Evolutionary conservation across 1,284 basidiomycete genomes (phyloP), one percentile per base, ranked within the genome.

Genomic region (Porodaedalea pini): DNA sequence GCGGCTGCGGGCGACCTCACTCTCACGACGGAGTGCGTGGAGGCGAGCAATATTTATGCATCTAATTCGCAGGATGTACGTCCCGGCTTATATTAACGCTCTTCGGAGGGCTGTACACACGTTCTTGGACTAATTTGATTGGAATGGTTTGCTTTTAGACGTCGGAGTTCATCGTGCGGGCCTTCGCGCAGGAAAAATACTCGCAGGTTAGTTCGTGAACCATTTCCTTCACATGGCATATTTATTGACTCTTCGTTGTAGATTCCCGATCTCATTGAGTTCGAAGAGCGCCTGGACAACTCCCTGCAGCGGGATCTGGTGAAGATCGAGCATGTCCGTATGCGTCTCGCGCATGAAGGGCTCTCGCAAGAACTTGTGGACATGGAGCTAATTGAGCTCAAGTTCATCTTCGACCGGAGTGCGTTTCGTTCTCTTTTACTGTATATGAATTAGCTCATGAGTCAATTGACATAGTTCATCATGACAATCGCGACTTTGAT

Each of bases 331-430:
- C 83, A 90, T 66, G 79, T 91, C 43, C 81, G 90, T 53, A 91
- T 92, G 85, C 81, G 86, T 36, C 72, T 92, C n/a, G 74, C 84
- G 0, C 86, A 90, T 59, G 90, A 92, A 66, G 57, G 57, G 8
- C 72, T 76, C 13, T 76, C 90, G 50, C 79, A 80, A 2, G 87
- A 90, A 60, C 71, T 88, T 41, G 77, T 88, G 56, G 85, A 90
- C 62, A 82, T 87, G 79, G 89, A 92, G 67, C 77, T 91, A 50
- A 86, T 90, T 59, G 89, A 91, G 64, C 73, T 92, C 56, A 90
- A 90, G 68, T 90, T 91, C 67, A 84, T 89, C 66, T 89, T 90
- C 66, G 85, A 90, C 66, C 82, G 88, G 53, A 73, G 89, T 90
- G 66, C 56, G 84, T 43, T 39, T 40, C 50, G 53, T 44, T 50